Base-by-base conservation (phyloP, 352 stramenopile genomes). In the Pythium sp. region DNA sequence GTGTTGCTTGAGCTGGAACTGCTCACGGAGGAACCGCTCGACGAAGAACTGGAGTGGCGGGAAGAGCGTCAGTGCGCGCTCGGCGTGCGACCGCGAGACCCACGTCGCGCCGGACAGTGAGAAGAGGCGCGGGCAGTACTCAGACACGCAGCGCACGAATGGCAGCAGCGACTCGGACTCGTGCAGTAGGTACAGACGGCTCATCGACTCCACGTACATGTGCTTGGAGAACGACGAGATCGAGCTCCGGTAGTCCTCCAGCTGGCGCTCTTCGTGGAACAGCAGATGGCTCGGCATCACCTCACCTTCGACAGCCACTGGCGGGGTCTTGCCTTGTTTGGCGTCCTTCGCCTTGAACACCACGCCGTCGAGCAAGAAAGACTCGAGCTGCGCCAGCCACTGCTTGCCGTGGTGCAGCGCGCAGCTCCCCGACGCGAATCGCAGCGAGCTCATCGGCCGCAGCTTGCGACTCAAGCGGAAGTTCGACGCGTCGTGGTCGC, bases 141-240 rank as follows among this genome's bases (percentile, higher is more conserved):
- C 67, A 24, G 81, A 76, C 51, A 94, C 76, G 62, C 76, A 87
- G 20, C 41, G 53, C 15, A 96, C 78, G 59, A 96, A 94, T 30
- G 77, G 62, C 63, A 90, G 66, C 34, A 94, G 58, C 24, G 73
- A 71, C 18, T 47, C 53, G 5, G 88, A 84, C 51, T 89, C 76
- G 30, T 96, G 84, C 34, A 92, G 69, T n/a, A 92, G 63, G 68
- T 93, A 94, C 64, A 96, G 72, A 1, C 88, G 83, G 36, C 75
- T 79, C 80, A 94, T 90, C 3, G 79, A 91, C 70, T 96, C 88
- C 58, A 96, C 76, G 67, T 96, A 96, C 82, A 95, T 89, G 75
- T 95, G 86, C 72, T 93, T 93, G 46, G 85, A 92, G 58, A 92
- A 93, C 2, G 84, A 91, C 54, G 82, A 91, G 3, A 84, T 76